Percentiles rank a stretch among this genome's conserved stretches.
Conservation (phyloP, 164 flowering plant genomes). For the Tinospora cordifolia region DNA sequence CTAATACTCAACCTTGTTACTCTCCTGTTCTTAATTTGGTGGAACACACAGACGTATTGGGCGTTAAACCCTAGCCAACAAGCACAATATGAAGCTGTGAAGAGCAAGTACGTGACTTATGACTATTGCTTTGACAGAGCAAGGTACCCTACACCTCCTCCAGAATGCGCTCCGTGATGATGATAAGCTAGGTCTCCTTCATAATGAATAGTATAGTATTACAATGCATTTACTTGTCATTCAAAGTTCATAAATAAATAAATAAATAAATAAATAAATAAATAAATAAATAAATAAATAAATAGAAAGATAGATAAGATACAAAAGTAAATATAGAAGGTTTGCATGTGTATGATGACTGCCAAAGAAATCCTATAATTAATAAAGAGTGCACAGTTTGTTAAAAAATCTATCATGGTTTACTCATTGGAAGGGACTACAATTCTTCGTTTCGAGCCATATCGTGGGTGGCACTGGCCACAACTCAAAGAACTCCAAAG, state of each 20-base stretch:
- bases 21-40: slow-evolving; percentile 33
- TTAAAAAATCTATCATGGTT: too few species aligned
- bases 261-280: too few species aligned
- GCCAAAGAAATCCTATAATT: too few species aligned
- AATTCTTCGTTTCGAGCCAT: background rate
- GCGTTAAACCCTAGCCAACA: slow-evolving; percentile 20
- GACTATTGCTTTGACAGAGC: slow-evolving; percentile 50
- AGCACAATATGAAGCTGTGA: slow-evolving; percentile 20
- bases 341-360: too few species aligned
- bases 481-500: slow-evolving; percentile 32
- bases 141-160: slow-evolving; percentile 34
- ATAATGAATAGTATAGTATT: too few species aligned
- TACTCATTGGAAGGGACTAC: background rate
- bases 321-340: too few species aligned
- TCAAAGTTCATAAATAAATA: too few species aligned
- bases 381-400: too few species aligned
- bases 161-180: slow-evolving; percentile 2
- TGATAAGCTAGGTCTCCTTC: background rate
- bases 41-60: slow-evolving; percentile 38
- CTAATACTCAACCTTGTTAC: slow-evolving; percentile 10
- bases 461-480: background rate
- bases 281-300: too few species aligned
- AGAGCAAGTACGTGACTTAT: slow-evolving; percentile 33
- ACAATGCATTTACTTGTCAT: too few species aligned
- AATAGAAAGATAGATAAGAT: too few species aligned